These are phyloP conservation scores for Insectozyma bohioensis DNA, from an alignment of 1,139 yeast genomes.

Conservation along the genomic window DNA sequence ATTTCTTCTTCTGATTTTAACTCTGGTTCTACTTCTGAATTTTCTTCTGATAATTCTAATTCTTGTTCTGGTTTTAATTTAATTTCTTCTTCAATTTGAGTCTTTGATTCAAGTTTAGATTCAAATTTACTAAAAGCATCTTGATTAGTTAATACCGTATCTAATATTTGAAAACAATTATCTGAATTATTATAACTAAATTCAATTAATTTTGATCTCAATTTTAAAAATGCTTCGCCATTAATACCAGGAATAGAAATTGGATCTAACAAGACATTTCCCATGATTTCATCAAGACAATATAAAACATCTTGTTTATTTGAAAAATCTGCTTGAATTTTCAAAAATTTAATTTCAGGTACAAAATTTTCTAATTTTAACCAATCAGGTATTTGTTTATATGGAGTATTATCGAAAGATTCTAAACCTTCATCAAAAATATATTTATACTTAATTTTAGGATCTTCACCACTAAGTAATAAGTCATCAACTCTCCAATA, in stretches of 20 bases:
- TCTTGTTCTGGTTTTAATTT: not conserved
- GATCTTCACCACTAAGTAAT: too few species aligned
- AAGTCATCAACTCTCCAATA: too few species aligned
- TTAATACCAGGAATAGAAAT: conserved; percentile 5
- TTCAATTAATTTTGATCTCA: conserved; percentile 9
- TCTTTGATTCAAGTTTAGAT: not conserved
- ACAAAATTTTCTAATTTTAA: conserved; percentile 8
- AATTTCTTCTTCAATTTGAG: conserved; percentile 3
- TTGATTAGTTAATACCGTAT: conserved; percentile 13
- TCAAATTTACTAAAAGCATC: conserved; percentile 11
- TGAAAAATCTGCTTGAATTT: conserved; percentile 5
- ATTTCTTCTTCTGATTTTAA: too few species aligned
- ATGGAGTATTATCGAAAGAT: too few species aligned
- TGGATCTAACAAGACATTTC: conserved; percentile 3
- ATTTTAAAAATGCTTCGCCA: conserved; percentile 6
- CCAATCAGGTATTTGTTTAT: conserved; percentile 14
- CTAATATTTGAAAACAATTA: conserved; percentile 13
- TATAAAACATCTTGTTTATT: conserved; percentile 7
- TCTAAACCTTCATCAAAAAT: too few species aligned
- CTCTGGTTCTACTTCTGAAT: not conserved
- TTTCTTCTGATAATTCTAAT: not conserved
- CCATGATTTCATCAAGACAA: conserved; percentile 2
- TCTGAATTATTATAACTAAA: conserved; percentile 8
- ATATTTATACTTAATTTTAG: too few species aligned
- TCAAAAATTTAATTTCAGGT: conserved; percentile 10